Evolutionary conservation across 179 eudicot genomes (phyloP).

Genomic region (Pouteria campechiana): DNA sequence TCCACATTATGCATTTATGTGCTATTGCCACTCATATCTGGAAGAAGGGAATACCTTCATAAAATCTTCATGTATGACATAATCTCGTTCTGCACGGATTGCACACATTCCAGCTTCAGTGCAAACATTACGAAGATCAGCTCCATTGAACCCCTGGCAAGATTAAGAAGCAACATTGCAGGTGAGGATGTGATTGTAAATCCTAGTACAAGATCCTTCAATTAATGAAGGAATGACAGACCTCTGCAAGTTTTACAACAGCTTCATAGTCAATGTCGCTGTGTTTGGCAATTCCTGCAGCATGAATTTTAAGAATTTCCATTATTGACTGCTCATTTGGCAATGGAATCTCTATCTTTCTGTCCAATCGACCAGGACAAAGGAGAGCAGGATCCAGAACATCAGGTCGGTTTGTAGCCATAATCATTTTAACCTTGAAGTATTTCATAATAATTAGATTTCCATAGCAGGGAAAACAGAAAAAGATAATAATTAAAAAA

Average conservation of each 20-base stretch:
- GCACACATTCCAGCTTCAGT: conserved; percentile 97
- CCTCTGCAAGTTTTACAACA: conserved; percentile 96
- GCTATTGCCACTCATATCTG: no score
- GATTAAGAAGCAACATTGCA: not conserved
- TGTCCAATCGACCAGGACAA: conserved; percentile 96
- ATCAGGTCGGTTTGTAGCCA: conserved; percentile 99
- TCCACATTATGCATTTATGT: no score
- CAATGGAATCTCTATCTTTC: conserved; percentile 93
- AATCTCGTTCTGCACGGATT: conserved; percentile 91
- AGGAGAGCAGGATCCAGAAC: conserved; percentile 99
- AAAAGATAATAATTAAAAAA: no score
- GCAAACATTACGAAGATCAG: conserved; percentile 83
- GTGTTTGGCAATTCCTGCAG: conserved; percentile 98
- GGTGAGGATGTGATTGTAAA: no score
- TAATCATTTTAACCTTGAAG: conserved; percentile 95
- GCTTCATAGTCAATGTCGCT: conserved; percentile 99
- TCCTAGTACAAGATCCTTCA: not conserved
- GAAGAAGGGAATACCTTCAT: conserved; percentile 53
- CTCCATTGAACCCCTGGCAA: conserved; percentile 87
- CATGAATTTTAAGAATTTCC: conserved; percentile 95
- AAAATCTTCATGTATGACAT: conserved; percentile 91
- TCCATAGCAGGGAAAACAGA: no score
- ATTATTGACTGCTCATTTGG: conserved; percentile 97
- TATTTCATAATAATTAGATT: not conserved
- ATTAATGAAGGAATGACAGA: no score